Percentiles rank a stretch among this genome's conserved stretches.
These are phyloP conservation scores for Leptoxyphium fumago DNA, from an alignment of 2,329 filamentous ascomycete genomes.

Conservation along the genomic window DNA sequence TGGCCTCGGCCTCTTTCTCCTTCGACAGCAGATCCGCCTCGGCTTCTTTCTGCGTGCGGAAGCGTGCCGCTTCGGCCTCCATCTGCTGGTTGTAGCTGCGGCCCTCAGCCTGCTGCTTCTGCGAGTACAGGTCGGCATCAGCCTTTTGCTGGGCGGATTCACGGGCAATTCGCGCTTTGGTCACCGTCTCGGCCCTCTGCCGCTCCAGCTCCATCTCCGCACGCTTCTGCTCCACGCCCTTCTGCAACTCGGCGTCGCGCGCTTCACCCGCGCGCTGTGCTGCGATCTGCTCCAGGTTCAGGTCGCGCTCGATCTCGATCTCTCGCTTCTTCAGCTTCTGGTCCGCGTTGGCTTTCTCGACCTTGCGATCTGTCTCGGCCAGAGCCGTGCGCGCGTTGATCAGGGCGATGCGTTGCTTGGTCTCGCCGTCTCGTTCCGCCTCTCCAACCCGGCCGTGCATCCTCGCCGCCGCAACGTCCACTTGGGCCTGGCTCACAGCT, in stretches of 20 bases:
- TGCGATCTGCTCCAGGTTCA: slow-evolving; percentile 61
- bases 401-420: slow-evolving; percentile 76
- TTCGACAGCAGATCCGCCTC: slow-evolving; percentile 27
- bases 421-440: slow-evolving; percentile 60
- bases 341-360: slow-evolving; percentile 57
- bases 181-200: slow-evolving; percentile 61
- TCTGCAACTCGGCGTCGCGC: slow-evolving; percentile 67
- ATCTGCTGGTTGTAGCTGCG: slow-evolving; percentile 46
- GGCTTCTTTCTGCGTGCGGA: slow-evolving; percentile 24
- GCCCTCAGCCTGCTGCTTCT: slow-evolving; percentile 34
- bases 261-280: slow-evolving; percentile 59
- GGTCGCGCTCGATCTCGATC: slow-evolving; percentile 56
- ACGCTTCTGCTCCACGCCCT: slow-evolving; percentile 60
- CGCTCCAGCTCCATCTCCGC: slow-evolving; percentile 69
- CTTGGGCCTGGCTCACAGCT: slow-evolving; percentile 63
- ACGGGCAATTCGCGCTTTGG: slow-evolving; percentile 55
- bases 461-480: slow-evolving; percentile 43
- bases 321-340: slow-evolving; percentile 59
- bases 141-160: slow-evolving; percentile 56
- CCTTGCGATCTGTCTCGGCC: slow-evolving; percentile 69
- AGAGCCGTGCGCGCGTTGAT: slow-evolving; percentile 78
- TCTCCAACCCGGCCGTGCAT: slow-evolving; percentile 61
- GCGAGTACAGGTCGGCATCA: slow-evolving; percentile 40
- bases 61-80: slow-evolving; percentile 39
- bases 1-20: slow-evolving; percentile 18